phyloP scores from a whole-genome alignment of 352 stramenopile genomes.

The Globisporangium solare region DNA sequence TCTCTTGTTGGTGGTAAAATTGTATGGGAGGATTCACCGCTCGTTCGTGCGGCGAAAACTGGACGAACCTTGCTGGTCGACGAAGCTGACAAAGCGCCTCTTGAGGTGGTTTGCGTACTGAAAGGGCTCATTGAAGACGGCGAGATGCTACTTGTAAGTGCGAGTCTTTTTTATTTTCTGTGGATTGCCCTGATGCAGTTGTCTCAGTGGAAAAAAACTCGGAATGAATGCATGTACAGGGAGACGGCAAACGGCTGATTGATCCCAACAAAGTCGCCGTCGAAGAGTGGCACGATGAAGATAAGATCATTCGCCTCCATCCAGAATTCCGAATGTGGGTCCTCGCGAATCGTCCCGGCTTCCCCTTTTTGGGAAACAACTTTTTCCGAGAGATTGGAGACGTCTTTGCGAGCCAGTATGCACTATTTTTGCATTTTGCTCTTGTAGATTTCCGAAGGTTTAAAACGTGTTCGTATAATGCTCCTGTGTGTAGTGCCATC shows the following conservation, averaged over 20 bases:
- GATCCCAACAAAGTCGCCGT: conserved; percentile 63
- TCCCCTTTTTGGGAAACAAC: conserved; percentile 97
- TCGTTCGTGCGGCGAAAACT: conserved; percentile 91
- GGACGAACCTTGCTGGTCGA: conserved; percentile 93
- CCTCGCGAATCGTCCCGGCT: conserved; percentile 94
- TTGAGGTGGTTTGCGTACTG: conserved; percentile 94
- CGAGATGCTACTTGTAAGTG: conserved; percentile 86
- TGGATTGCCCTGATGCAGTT: no score
- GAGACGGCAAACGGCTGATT: conserved; percentile 85
- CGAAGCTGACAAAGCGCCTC: conserved; percentile 95
- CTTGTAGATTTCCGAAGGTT: background rate
- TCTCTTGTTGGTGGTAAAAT: conserved; percentile 87
- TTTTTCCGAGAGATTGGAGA: conserved; percentile 93
- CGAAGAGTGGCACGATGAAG: conserved; percentile 55
- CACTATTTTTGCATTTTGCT: background rate
- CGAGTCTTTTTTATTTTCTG: background rate
- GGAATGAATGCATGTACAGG: conserved; percentile 20
- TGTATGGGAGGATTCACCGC: conserved; percentile 90
- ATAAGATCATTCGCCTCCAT: conserved; percentile 89
- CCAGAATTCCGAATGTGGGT: conserved; percentile 92
- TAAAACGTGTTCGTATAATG: conserved; percentile 4
- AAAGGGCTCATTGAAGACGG: conserved; percentile 96
- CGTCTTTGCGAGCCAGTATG: conserved; percentile 90
- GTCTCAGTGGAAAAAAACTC: no score
- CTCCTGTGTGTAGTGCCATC: conserved; percentile 44